These are phyloP conservation scores for Podaxis sp. DNA, from an alignment of 768 basidiomycete species.

Conservation along the genomic window DNA sequence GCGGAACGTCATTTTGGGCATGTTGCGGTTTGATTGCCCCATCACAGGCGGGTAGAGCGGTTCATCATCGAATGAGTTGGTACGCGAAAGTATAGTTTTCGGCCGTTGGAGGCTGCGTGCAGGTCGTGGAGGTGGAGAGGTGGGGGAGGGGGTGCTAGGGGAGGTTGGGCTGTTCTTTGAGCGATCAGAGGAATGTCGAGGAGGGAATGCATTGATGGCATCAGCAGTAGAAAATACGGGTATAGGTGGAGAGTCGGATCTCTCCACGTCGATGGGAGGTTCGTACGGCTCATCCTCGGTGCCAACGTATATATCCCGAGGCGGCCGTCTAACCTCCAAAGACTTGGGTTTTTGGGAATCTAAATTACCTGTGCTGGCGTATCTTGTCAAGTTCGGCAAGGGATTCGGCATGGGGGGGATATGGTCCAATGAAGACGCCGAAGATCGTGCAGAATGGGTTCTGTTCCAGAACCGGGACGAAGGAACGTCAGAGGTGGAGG, in stretches of 20 bases:
- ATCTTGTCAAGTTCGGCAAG: constrained; percentile 3
- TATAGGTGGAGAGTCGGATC: constrained; percentile 40
- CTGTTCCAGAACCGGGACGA: constrained; percentile 50
- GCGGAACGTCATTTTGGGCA: constrained; percentile 41
- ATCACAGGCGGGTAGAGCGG: constrained; percentile 4
- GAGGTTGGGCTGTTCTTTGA: constrained; percentile 14
- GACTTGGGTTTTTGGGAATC: constrained; percentile 12
- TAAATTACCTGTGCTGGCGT: not conserved
- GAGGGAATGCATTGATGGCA: constrained; percentile 45
- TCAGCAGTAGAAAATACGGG: constrained; percentile 50
- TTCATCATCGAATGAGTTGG: constrained; percentile 22
- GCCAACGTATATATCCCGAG: constrained; percentile 13
- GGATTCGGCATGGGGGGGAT: constrained; percentile 38
- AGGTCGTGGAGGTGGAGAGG: constrained; percentile 32
- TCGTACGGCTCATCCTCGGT: constrained; percentile 7
- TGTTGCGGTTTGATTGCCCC: not conserved
- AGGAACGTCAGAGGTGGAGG: constrained; percentile 61
- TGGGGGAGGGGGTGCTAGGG: constrained; percentile 15
- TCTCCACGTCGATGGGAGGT: not conserved
- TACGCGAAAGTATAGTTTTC: constrained; percentile 11
- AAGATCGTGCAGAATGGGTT: constrained; percentile 46
- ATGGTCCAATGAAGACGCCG: constrained; percentile 54
- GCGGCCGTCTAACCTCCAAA: not conserved
- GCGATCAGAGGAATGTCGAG: constrained; percentile 18
- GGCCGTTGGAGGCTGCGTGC: constrained; percentile 27